Base-by-base conservation (phyloP, 306 rosid species). In the Canavalia ensiformis region DNA sequence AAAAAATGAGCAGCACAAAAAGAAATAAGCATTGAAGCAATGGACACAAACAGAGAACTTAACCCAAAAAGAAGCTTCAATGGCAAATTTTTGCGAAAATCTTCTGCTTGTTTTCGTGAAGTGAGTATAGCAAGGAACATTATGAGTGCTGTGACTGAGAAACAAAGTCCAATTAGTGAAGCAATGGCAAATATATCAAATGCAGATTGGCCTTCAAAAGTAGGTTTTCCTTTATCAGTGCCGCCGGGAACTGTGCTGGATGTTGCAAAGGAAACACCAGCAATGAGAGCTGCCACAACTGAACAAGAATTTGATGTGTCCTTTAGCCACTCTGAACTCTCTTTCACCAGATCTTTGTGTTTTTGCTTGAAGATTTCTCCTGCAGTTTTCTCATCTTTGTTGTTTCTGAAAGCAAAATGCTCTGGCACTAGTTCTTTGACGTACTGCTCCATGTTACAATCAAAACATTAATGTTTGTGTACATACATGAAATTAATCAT, bases 101-200 rank as follows among this genome's bases (percentile, higher is more conserved):
- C 89, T 34, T 39, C 72, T 0, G 52, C 78, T 63, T 81, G 80
- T 75, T 81, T 83, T 6, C 80, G 56, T 0, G 94, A 88, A n/a
- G 86, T 87, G 41, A 84, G 44, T 39, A 90, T 86, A 65, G 93
- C 28, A 0, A 90, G 90, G 70, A 93, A 93, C 86, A 88, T 88
- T 4, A 91, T 59, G 25, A 91, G 41, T 6, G 90, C 56, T 0
- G 86, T 84, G 11, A 87, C 80, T 0, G 94, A 92, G 82, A 80
- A 88, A 64, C 82, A 83, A 0, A 91, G 90, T 0, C 88, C 89
- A 2, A 86, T 3, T 0, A 89, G 68, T 0, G 92, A 83, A 0
- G 86, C 13, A 7, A 85, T 69, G 4, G 85, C 82, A 5, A 90
- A 89, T 4, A 68, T 0, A 0, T 90, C 65, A 8, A 90, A 88